Evolutionary conservation across 1,284 basidiomycete species (phyloP), one percentile per base, ranked within the genome.

Genomic region (Austroboletus olivaceoglutinosus): DNA sequence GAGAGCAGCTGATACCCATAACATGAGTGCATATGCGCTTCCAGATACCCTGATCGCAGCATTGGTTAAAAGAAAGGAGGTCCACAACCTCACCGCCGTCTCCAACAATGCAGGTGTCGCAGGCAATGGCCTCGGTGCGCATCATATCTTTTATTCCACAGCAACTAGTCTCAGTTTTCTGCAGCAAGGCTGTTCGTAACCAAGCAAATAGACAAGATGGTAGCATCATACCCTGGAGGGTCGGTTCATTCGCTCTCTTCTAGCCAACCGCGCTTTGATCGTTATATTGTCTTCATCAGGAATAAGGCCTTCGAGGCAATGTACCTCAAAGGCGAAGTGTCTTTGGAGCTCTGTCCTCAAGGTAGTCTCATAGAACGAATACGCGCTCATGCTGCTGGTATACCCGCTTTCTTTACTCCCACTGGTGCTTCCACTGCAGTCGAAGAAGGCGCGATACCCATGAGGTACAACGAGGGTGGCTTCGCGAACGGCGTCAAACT

Each of bases 391-490:
- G 95, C 91, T 4, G 91, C 93, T 21, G 96, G 96, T 50, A 95
- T 97, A 60, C 96, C 96, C 7, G 95, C 92, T 11, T 95, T 99
- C 76, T 99, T 81, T 73, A 98, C 94, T 5, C 91, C 94, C 5
- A 97, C 94, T 3, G 96, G 95, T 40, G 90, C 89, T n/a, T 82
- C 80, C 16, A 94, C 91, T n/a, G 86, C 89, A 7, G 82, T 93
- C 13, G 91, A 94, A 73, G 77, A 77, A 53, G 88, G 87, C 16
- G 68, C 76, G 4, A 93, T 94, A 63, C 90, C 91, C 29, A 78
- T 85, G 57, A 77, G 85, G 27, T 89, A 89, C 61, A 85, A 88
- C 37, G 73, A 79, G 36, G 86, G 86, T 34, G 85, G 88, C 16
- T 75, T 82, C 51, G 71, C 74, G 23, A 77, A 77, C 5, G 86